Percentiles rank a stretch among this genome's conserved stretches.
These are phyloP conservation scores for Clavariopsis aquatica DNA, from an alignment of 495 filamentous ascomycete genomes.

Conservation along the genomic window DNA sequence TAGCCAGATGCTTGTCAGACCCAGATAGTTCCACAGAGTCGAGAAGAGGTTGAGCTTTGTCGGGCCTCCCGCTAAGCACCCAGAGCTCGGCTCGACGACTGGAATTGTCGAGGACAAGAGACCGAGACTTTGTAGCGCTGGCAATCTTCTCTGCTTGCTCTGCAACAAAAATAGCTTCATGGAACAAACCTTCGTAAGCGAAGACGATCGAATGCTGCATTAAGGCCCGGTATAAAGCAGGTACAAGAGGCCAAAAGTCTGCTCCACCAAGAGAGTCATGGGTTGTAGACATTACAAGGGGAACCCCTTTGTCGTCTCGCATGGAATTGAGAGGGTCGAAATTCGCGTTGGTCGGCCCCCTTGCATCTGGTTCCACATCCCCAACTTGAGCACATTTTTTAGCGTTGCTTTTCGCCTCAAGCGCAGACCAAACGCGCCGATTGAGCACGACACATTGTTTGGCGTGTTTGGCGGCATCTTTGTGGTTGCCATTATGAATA, in stretches of 20 bases:
- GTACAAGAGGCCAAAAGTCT: slow-evolving; percentile 78
- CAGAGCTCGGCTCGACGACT: slow-evolving; percentile 65
- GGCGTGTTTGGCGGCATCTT: slow-evolving; percentile 65
- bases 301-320: slow-evolving; percentile 24
- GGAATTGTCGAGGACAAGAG: slow-evolving; percentile 55
- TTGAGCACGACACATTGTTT: slow-evolving; percentile 66
- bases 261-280: slow-evolving; percentile 55
- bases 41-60: slow-evolving; percentile 55
- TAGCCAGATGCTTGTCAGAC: slow-evolving; percentile 13
- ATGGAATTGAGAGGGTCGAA: slow-evolving; percentile 29
- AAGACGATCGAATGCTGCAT: slow-evolving; percentile 73
- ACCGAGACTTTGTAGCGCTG: slow-evolving; percentile 62
- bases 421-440: slow-evolving; percentile 68
- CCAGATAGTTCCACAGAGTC: not conserved
- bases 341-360: slow-evolving; percentile 11
- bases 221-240: slow-evolving; percentile 67
- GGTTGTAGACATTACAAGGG: slow-evolving; percentile 32
- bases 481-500: slow-evolving; percentile 62
- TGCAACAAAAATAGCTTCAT: slow-evolving; percentile 86
- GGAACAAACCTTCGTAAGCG: slow-evolving; percentile 79
- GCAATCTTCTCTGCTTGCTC: slow-evolving; percentile 83
- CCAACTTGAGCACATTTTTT: slow-evolving; percentile 13
- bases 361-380: slow-evolving; percentile 19
- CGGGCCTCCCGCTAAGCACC: slow-evolving; percentile 61
- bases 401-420: slow-evolving; percentile 54